Evolutionary conservation across 2,329 filamentous ascomycete species (phyloP), one percentile per base, ranked within the genome.

Genomic region (Aspergillus flavus): DNA sequence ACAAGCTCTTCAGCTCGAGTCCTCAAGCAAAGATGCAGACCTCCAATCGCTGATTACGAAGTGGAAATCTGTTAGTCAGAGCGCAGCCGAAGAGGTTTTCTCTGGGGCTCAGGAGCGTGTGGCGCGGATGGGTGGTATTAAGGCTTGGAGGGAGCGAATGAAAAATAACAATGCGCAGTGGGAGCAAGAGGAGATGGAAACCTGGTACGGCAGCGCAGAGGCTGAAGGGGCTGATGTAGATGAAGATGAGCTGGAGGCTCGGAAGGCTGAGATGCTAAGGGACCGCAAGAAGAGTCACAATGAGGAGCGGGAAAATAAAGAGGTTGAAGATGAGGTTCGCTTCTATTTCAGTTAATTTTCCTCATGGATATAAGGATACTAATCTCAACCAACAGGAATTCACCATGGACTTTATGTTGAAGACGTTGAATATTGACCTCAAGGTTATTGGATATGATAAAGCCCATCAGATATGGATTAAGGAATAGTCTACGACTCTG

Each of bases 341-440:
- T 57, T 76, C 46, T 64, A 79, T 66, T 43, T 65, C 9, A 36
- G 10, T 23, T 23, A 16, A 19, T 6, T 10, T 7, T 36, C 26
- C 14, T 2, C 23, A 36, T 45, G 19, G 16, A 32, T 19, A n/a
- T n/a, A 26, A 39, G 62, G 21, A n/a, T 55, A 41, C 39, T 12
- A 36, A 36, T 30, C 26, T n/a, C 55, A 39, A 58, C 52, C 10
- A 48, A 7, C 67, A 88, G 87, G 84, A 83, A 14, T 90, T 91
- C 70, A 90, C 87, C 14, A 89, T 91, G 84, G 87, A 85, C 55
- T 87, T 86, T 83, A 91, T 91, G 89, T 81, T 91, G 19, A 84
- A 83, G 67, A 86, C 83, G 34, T 78, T 91, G 63, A 88, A 89
- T 69, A 85, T 91, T 61, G 87, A 90, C 61, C 75, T 86, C 5